These are phyloP conservation scores for Kodamaea neixiangensis DNA, from an alignment of 805 yeast species.

Conservation along the genomic window DNA sequence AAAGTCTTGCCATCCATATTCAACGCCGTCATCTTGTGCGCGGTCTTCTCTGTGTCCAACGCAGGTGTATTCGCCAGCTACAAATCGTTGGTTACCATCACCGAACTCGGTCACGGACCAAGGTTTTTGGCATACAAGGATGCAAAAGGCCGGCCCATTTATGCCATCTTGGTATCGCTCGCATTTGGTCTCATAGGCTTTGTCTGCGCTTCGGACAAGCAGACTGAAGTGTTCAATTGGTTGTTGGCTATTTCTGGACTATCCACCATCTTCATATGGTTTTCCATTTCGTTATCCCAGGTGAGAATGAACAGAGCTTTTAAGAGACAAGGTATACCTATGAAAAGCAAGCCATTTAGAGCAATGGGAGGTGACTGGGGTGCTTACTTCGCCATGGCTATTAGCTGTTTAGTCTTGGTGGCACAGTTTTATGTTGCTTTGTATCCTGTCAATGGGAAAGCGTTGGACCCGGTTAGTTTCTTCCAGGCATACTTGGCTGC, in stretches of 20 bases:
- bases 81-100: slow-evolving; percentile 60
- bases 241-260: slow-evolving; percentile 74
- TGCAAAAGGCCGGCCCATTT: slow-evolving; percentile 47
- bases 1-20: slow-evolving; percentile 72
- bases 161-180: slow-evolving; percentile 52
- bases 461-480: slow-evolving; percentile 16
- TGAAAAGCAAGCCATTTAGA: slow-evolving; percentile 34
- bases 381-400: slow-evolving; percentile 32
- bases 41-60: slow-evolving; percentile 52
- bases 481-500: slow-evolving; percentile 26
- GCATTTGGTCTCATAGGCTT: slow-evolving; percentile 57
- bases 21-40: slow-evolving; percentile 70
- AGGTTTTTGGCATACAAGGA: slow-evolving; percentile 45
- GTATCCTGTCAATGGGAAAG: slow-evolving; percentile 36
- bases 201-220: slow-evolving; percentile 59
- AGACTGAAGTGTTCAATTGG: slow-evolving; percentile 69
- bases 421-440: slow-evolving; percentile 45
- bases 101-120: slow-evolving; percentile 52
- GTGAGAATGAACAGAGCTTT: slow-evolving; percentile 63
- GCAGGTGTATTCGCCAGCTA: slow-evolving; percentile 68
- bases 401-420: slow-evolving; percentile 35
- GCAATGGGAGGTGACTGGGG: slow-evolving; percentile 41
- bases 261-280: slow-evolving; percentile 80
- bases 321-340: slow-evolving; percentile 46
- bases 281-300: slow-evolving; percentile 67